Conservation (phyloP, 805 yeast species). For the Kazachstania martiniae region DNA sequence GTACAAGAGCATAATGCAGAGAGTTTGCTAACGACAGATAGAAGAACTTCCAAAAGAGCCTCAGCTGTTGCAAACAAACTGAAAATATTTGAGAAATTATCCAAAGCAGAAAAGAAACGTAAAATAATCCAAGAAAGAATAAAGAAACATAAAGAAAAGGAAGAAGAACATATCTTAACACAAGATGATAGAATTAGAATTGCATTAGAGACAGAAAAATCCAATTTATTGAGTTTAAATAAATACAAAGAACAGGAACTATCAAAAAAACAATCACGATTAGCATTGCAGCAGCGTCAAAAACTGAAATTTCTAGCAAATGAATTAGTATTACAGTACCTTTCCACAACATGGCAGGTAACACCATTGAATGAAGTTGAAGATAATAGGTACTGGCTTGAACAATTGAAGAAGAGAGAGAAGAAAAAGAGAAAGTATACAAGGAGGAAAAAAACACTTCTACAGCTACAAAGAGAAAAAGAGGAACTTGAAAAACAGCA, state of each 20-base stretch:
- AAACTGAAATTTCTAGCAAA: conserved; percentile 49
- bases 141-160: conserved; percentile 37
- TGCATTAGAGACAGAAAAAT: conserved; percentile 77
- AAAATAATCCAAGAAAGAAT: conserved; percentile 32
- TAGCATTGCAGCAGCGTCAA: conserved; percentile 58
- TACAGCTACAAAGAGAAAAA: background rate
- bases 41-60: conserved; percentile 68
- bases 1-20: conserved; percentile 36
- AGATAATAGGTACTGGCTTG: conserved; percentile 35
- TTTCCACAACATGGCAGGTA: conserved; percentile 28
- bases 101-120: conserved; percentile 54
- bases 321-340: conserved; percentile 15
- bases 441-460: too few species aligned
- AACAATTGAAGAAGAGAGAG: conserved; percentile 30
- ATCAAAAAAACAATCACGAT: conserved; percentile 64
- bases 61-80: conserved; percentile 70
- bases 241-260: conserved; percentile 77
- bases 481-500: background rate
- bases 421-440: conserved; percentile 32
- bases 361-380: conserved; percentile 56
- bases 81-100: conserved; percentile 62
- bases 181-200: conserved; percentile 46
- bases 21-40: conserved; percentile 37
- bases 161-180: conserved; percentile 30
- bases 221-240: conserved; percentile 62